phyloP scores from a whole-genome alignment of 495 filamentous ascomycete species.

The Hypoxylon subgilvum region DNA sequence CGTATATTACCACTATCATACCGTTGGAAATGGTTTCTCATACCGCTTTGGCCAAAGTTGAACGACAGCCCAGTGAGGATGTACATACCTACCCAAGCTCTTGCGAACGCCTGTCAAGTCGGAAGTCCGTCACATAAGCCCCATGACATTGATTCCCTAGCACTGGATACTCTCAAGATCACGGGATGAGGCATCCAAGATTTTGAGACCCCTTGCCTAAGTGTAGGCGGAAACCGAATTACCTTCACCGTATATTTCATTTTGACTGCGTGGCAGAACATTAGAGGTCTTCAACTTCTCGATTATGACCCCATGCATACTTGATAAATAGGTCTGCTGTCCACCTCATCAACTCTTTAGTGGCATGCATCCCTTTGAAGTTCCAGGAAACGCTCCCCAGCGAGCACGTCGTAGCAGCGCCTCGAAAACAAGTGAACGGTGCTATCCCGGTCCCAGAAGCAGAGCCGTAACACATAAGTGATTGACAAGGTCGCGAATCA shows the following conservation, averaged over 20 bases:
- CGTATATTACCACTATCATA: too few relatives aligned
- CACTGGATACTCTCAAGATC: conserved; percentile 31
- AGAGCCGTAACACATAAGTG: conserved; percentile 1
- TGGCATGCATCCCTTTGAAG: background rate
- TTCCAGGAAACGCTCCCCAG: background rate
- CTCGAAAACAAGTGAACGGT: background rate
- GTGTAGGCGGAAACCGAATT: conserved; percentile 11
- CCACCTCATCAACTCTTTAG: background rate
- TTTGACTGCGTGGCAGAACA: conserved; percentile 28
- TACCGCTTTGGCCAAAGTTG: background rate
- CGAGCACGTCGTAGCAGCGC: background rate
- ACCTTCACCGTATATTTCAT: background rate
- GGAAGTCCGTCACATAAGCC: conserved; percentile 30
- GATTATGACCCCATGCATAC: conserved; percentile 2
- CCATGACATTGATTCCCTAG: conserved; percentile 30
- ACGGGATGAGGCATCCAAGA: conserved; percentile 22
- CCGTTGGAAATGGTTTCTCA: too few relatives aligned
- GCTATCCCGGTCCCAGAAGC: background rate
- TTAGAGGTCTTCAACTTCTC: conserved; percentile 20
- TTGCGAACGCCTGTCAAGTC: conserved; percentile 8
- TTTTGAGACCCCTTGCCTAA: conserved; percentile 2
- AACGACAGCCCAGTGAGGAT: too few relatives aligned
- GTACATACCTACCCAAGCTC: too few relatives aligned
- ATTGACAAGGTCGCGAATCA: too few relatives aligned
- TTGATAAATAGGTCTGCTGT: background rate